phyloP scores from a whole-genome alignment of 352 stramenopile species.

The Pythium inflatum region DNA sequence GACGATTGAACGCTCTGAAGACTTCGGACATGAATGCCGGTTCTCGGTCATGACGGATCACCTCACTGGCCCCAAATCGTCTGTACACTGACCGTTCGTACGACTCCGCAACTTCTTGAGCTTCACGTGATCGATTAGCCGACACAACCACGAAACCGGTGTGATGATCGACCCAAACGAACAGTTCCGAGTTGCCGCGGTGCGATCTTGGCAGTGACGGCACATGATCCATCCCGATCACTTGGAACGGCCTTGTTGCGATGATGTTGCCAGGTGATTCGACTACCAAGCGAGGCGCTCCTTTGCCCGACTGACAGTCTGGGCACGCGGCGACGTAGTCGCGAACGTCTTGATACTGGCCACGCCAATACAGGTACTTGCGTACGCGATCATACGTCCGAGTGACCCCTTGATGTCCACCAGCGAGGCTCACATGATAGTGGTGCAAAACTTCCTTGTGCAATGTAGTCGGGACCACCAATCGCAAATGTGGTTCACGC shows the following conservation, averaged over 20 bases:
- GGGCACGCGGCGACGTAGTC: constrained; percentile 14
- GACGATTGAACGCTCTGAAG: constrained; percentile 27
- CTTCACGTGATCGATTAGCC: constrained; percentile 20
- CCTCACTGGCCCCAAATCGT: constrained; percentile 20
- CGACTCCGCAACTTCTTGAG: constrained; percentile 30
- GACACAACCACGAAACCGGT: constrained; percentile 27
- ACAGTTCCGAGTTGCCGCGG: constrained; percentile 37
- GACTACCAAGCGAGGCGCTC: not conserved
- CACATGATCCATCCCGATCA: constrained; percentile 40
- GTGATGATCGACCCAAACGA: constrained; percentile 35
- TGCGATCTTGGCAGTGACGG: constrained; percentile 31
- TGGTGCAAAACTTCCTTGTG: constrained; percentile 23
- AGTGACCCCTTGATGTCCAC: constrained; percentile 31
- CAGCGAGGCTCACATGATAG: constrained; percentile 30
- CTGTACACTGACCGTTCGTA: constrained; percentile 31
- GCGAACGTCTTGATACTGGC: constrained; percentile 11
- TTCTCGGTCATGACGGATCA: constrained; percentile 31
- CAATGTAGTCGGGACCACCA: constrained; percentile 24
- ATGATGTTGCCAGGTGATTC: constrained; percentile 24
- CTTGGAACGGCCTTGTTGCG: constrained; percentile 29
- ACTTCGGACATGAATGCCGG: constrained; percentile 22
- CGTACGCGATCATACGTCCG: constrained; percentile 17
- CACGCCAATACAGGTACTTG: constrained; percentile 21
- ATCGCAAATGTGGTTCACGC: not conserved
- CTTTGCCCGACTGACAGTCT: constrained; percentile 34